Conservation (phyloP, 352 stramenopile genomes). For the Phytophthora citrophthora region DNA sequence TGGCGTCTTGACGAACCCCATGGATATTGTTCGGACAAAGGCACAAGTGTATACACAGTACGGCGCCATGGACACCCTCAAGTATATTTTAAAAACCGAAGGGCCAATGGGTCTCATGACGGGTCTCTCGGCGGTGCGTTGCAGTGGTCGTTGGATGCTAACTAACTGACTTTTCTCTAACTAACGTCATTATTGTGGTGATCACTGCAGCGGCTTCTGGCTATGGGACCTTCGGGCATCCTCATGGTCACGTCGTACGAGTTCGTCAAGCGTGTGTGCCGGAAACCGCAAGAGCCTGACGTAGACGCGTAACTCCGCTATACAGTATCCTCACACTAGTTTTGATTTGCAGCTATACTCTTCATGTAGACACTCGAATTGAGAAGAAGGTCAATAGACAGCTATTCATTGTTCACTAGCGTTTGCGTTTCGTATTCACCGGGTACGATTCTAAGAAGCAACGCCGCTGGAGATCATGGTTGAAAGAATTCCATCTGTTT, state of each 20-base stretch:
- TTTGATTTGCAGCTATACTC: conserved; percentile 12
- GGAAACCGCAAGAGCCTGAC: conserved; percentile 54
- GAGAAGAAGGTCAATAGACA: conserved; percentile 5
- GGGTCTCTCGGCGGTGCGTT: conserved; percentile 76
- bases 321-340: conserved; percentile 21
- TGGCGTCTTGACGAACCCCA: conserved; percentile 83
- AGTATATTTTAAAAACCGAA: conserved; percentile 84
- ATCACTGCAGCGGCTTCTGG: conserved; percentile 64
- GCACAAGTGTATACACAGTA: conserved; percentile 89
- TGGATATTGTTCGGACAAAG: conserved; percentile 90
- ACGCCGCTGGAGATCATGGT: too few relatives aligned
- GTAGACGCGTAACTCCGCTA: conserved; percentile 13
- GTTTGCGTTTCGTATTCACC: too few relatives aligned
- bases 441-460: too few relatives aligned
- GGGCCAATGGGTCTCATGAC: conserved; percentile 82
- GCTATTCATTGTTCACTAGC: conserved; percentile 1
- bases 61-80: conserved; percentile 79
- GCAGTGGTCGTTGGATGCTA: not conserved
- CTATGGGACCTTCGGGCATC: conserved; percentile 84
- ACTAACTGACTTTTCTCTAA: conserved; percentile 1
- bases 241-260: conserved; percentile 91
- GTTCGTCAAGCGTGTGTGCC: conserved; percentile 89
- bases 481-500: too few relatives aligned
- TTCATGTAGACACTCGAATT: too few relatives aligned
- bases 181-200: conserved; percentile 1